Base-by-base conservation (phyloP, 306 rosid species). In the Begonia masoniana region DNA sequence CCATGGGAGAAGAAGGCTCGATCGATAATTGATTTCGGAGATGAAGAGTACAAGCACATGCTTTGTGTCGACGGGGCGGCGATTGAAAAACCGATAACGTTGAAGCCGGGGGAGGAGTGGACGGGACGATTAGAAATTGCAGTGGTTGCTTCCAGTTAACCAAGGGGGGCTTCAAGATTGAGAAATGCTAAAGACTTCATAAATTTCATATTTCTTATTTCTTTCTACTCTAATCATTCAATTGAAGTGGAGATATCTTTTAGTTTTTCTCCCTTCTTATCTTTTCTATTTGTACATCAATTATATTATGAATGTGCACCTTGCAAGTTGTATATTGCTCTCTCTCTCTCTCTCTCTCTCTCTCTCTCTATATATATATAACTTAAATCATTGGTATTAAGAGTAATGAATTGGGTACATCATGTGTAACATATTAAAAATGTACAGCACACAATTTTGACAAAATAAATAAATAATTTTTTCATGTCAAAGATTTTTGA, bases 101-200 rank as follows among this genome's bases (percentile, higher is more conserved):
- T 91, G 71, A 83, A 83, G 69, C 88, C 83, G 9, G 83, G 87
- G 16, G 87, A 91, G 73, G 95, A 86, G 74, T 86, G 96, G 93
- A 92, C 76, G 0, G 87, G 96, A 7, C 82, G 84, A n/a, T 60
- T 92, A 71, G 96, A 83, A 41, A 83, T 86, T 43, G 63, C 82
- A 4, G 57, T 78, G 59, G 61, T 81, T 51, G 80, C 64, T 43
- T 82, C 82, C 5, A 68, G 82, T 65, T 85, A 59, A 81, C 51
- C 7, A 1, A 31, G 7, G 39, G 39, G 39, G 6, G 35, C 35
- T 26, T 26, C 35, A 26, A 26, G 39, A 31, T 31, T 31, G 9
- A 31, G 39, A 31, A 21, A 21, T 21, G 4, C 24, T 21, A 7
- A 31, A 31, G 39, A 31, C 39, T 31, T 1, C 2, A 31, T 31